Evolutionary conservation across 768 basidiomycete species (phyloP).

Genomic region (Cystobasidium tubakii): DNA sequence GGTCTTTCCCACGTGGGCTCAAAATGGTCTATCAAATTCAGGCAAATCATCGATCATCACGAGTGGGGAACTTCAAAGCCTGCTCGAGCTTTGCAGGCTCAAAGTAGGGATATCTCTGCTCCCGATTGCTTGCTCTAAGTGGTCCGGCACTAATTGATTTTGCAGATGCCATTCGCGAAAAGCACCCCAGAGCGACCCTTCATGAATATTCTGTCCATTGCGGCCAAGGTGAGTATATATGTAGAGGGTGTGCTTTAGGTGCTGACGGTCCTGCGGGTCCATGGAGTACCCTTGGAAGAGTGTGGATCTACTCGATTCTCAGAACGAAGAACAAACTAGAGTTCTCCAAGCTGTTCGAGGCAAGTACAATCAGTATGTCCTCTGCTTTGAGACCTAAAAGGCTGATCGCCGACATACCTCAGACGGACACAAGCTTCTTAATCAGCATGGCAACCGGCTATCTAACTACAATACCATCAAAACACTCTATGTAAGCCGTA

Average conservation of each 20-base stretch:
- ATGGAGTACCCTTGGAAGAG: conserved; percentile 22
- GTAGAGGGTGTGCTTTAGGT: background rate
- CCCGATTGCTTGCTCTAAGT: background rate
- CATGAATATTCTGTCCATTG: conserved; percentile 31
- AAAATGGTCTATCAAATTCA: background rate
- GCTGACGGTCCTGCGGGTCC: background rate
- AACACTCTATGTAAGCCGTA: conserved; percentile 6
- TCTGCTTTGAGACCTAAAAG: background rate
- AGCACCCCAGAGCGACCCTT: conserved; percentile 17
- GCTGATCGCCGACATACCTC: background rate
- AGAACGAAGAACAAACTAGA: conserved; percentile 24
- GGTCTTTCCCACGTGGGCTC: conserved; percentile 34
- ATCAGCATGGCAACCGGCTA: conserved; percentile 23
- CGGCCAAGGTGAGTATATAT: conserved; percentile 19
- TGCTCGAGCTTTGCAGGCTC: conserved; percentile 27
- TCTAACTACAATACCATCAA: conserved; percentile 6
- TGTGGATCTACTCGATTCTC: background rate
- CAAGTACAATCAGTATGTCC: background rate
- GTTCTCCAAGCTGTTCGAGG: conserved; percentile 20
- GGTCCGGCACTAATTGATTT: background rate
- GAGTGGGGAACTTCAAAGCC: background rate
- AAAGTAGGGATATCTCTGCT: background rate
- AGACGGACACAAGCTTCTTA: conserved; percentile 34
- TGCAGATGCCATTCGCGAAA: conserved; percentile 15
- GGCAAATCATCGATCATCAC: conserved; percentile 8